Conservation (phyloP, 345 rosid species). For the Diplotaxis tenuifolia region DNA sequence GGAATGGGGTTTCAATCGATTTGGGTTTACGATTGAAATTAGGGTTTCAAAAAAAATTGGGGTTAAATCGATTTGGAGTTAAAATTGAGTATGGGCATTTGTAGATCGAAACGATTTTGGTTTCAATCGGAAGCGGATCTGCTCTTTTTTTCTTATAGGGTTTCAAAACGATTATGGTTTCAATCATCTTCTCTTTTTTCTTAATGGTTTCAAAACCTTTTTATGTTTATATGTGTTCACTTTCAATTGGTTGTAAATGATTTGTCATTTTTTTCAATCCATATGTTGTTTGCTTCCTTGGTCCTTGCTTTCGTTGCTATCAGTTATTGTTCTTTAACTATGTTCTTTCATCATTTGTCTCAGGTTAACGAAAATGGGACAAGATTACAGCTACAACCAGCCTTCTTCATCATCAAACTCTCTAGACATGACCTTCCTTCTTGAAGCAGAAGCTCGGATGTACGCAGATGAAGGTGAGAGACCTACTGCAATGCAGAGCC, state of each 20-base stretch:
- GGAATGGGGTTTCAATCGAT: not conserved
- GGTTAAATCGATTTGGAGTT: not conserved
- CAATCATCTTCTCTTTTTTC: not conserved
- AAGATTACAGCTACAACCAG: too few species aligned
- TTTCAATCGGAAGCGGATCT: not conserved
- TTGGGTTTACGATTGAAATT: not conserved
- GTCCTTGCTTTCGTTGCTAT: too few species aligned
- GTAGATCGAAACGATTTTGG: not conserved
- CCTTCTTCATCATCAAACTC: too few species aligned
- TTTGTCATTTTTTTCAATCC: too few species aligned
- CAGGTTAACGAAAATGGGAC: too few species aligned
- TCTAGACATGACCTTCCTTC: too few species aligned
- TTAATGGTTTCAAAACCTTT: not conserved
- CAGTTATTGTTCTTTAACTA: too few species aligned
- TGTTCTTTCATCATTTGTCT: too few species aligned
- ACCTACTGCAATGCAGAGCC: too few species aligned
- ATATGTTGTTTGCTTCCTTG: too few species aligned
- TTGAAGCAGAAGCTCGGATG: too few species aligned
- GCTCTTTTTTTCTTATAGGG: not conserved
- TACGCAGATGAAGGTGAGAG: too few species aligned
- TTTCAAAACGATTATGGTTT: not conserved
- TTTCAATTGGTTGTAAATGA: not conserved
- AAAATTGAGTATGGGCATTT: not conserved
- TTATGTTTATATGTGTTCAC: not conserved
- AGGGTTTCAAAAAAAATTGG: not conserved